These are phyloP conservation scores for Botryotinia narcissicola DNA, from an alignment of 2,329 filamentous ascomycete species.

Conservation along the genomic window DNA sequence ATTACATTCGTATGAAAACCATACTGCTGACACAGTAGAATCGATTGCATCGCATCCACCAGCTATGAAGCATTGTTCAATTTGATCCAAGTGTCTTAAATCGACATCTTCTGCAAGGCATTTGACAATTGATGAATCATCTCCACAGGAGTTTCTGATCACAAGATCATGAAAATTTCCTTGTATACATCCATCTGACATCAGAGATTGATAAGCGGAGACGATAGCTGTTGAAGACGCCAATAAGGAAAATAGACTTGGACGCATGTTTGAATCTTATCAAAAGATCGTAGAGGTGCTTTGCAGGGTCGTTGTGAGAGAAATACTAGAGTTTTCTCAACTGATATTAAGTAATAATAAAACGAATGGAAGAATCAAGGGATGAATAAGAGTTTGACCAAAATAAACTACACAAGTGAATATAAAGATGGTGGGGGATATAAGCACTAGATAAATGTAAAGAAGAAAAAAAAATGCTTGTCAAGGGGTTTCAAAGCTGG, in stretches of 20 bases:
- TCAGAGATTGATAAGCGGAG: conserved; percentile 21
- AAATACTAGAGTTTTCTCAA: neutral
- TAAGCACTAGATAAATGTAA: conserved; percentile 5
- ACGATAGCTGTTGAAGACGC: conserved; percentile 23
- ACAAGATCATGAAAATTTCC: conserved; percentile 28
- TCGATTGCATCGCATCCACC: conserved; percentile 29
- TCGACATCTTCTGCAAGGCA: conserved; percentile 27
- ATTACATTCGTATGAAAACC: conserved; percentile 28
- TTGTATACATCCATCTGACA: conserved; percentile 22
- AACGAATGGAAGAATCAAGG: neutral
- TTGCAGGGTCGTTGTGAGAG: neutral
- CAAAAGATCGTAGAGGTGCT: neutral
- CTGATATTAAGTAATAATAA: neutral
- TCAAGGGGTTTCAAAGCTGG: neutral
- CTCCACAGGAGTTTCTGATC: conserved; percentile 28
- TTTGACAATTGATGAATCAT: conserved; percentile 25
- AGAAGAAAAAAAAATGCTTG: conserved; percentile 12
- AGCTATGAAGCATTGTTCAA: conserved; percentile 30
- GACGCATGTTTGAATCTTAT: conserved; percentile 28
- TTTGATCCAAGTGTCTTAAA: conserved; percentile 24
- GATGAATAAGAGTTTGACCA: neutral
- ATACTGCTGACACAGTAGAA: conserved; percentile 26
- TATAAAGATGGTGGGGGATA: neutral
- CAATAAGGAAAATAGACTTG: conserved; percentile 22
- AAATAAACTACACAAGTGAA: neutral